Conservation (phyloP, 441 rosid genomes). For the Kokia cookei region DNA sequence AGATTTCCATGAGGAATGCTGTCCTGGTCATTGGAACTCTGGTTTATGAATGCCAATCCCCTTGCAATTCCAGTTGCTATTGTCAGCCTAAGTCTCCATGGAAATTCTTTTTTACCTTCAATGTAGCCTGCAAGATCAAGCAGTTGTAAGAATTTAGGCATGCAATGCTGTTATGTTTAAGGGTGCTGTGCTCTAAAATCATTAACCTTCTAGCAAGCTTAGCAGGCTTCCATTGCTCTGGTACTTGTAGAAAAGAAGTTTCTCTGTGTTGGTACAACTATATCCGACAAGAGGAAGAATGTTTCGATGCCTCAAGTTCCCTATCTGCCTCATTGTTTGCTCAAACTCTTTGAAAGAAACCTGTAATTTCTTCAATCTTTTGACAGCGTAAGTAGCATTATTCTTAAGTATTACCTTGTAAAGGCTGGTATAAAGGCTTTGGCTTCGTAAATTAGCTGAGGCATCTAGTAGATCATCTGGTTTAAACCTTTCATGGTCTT, state of each 20-base stretch:
- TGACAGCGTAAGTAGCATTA: constrained; percentile 39
- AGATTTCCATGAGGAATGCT: constrained; percentile 50
- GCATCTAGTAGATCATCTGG: constrained; percentile 54
- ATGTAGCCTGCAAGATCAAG: constrained; percentile 27
- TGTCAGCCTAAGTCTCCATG: constrained; percentile 49
- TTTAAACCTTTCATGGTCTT: constrained; percentile 37
- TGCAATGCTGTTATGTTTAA: neutral
- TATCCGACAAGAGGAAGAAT: constrained; percentile 46
- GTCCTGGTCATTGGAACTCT: constrained; percentile 17
- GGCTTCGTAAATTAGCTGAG: constrained; percentile 42
- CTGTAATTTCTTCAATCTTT: constrained; percentile 46
- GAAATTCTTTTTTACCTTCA: constrained; percentile 42
- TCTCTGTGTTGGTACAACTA: constrained; percentile 38
- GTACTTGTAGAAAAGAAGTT: constrained; percentile 49
- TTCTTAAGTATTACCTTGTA: constrained; percentile 44
- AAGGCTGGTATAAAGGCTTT: constrained; percentile 40
- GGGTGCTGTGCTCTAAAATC: neutral
- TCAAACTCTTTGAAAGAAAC: constrained; percentile 35
- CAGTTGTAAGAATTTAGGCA: too few species aligned
- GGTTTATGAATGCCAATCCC: constrained; percentile 46
- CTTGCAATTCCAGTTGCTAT: constrained; percentile 44
- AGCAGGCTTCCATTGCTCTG: constrained; percentile 52
- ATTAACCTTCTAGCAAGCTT: constrained; percentile 34
- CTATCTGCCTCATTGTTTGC: constrained; percentile 36
- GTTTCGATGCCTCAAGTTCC: constrained; percentile 50